Conservation (phyloP, 305 asterid genomes). For the Fraxinus platypoda region DNA sequence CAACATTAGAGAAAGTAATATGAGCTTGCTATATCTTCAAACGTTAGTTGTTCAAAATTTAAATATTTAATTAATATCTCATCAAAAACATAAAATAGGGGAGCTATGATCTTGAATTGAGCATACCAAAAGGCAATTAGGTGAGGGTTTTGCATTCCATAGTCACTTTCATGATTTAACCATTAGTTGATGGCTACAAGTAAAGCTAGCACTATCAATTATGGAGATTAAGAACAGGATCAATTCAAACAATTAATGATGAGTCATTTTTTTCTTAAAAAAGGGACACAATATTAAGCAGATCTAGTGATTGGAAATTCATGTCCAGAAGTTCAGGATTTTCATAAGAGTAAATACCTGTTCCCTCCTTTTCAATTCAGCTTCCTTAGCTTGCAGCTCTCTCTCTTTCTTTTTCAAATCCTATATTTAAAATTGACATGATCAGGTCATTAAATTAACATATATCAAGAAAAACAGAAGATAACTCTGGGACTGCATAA, state of each 20-base stretch:
- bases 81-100: not conserved
- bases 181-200: not conserved
- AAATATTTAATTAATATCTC: not conserved
- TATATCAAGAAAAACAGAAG: conserved; percentile 3
- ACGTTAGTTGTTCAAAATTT: not conserved
- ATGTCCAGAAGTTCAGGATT: conserved; percentile 6
- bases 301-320: not conserved
- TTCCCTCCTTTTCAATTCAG: conserved; percentile 78
- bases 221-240: not conserved
- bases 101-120: not conserved
- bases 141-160: not conserved
- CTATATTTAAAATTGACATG: conserved; percentile 28
- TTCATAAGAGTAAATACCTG: conserved; percentile 44
- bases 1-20: not conserved
- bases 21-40: not conserved
- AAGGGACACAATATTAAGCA: not conserved
- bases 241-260: not conserved
- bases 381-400: conserved; percentile 80
- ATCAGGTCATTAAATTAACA: conserved; percentile 20
- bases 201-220: not conserved
- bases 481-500: conserved; percentile 6
- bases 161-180: not conserved
- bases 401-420: conserved; percentile 74
- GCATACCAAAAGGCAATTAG: not conserved
- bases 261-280: not conserved